A percentile compares a stretch with the other conserved stretches of the same genome.
These are phyloP conservation scores for Stenogyne calaminthoides DNA, from an alignment of 305 asterid genomes.

Conservation along the genomic window DNA sequence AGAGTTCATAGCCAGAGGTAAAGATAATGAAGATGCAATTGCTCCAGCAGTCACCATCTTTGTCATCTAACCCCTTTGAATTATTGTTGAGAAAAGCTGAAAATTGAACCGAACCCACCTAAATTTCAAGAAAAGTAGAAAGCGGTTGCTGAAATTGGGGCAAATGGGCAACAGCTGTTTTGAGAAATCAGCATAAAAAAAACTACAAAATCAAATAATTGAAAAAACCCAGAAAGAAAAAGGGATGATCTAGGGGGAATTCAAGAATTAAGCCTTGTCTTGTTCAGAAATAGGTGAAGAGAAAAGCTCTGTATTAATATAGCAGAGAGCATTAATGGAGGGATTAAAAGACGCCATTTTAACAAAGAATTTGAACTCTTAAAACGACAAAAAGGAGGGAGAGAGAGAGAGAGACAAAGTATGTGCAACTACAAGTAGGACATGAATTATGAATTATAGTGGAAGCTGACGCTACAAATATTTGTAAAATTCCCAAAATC, in stretches of 20 bases:
- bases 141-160: constrained; percentile 29
- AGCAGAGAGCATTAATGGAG: constrained; percentile 20
- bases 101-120: constrained; percentile 3
- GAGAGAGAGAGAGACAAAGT: constrained; percentile 31
- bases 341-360: constrained; percentile 41
- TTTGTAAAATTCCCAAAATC: constrained; percentile 46
- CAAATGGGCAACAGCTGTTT: constrained; percentile 24
- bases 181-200: constrained; percentile 1
- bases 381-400: constrained; percentile 35
- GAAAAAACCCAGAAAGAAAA: neutral
- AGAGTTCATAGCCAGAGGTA: constrained; percentile 32
- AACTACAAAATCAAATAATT: neutral
- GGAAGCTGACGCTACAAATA: constrained; percentile 49
- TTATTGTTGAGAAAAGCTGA: neutral
- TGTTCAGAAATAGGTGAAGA: constrained; percentile 23
- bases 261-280: constrained; percentile 39
- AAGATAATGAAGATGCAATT: constrained; percentile 37
- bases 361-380: constrained; percentile 42
- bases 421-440: constrained; percentile 29
- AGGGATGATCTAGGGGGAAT: neutral
- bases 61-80: constrained; percentile 26
- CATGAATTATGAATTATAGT: constrained; percentile 26
- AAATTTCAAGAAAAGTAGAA: constrained; percentile 20
- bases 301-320: constrained; percentile 20
- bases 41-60: constrained; percentile 26